These are phyloP conservation scores for Strobilomyces confusus DNA, from an alignment of 768 basidiomycete genomes.

Conservation along the genomic window DNA sequence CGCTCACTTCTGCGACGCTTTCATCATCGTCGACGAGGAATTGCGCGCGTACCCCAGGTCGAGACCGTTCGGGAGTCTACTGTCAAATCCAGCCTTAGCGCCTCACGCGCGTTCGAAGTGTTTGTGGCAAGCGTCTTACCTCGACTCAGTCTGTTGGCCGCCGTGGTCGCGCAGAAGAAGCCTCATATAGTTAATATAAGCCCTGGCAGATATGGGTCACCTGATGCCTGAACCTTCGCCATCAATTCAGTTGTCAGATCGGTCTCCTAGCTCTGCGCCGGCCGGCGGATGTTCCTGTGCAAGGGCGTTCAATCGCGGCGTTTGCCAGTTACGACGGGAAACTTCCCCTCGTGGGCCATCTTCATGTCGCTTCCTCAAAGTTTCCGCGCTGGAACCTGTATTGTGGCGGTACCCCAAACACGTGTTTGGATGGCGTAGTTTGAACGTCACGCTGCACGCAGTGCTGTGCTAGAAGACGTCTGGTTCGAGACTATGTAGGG, in stretches of 20 bases:
- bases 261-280: slow-evolving; percentile 7
- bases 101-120: too few relatives aligned
- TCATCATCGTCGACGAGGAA: slow-evolving; percentile 1
- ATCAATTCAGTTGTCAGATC: slow-evolving; percentile 2
- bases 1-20: slow-evolving; percentile 8
- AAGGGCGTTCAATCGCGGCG: neutral
- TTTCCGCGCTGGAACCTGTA: slow-evolving; percentile 7
- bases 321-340: neutral
- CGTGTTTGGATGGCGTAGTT: neutral
- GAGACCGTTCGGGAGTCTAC: slow-evolving; percentile 2
- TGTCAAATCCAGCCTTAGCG: neutral
- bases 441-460: neutral
- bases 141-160: neutral
- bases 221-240: neutral
- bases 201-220: neutral
- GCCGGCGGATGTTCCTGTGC: neutral
- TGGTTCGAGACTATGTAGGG: too few relatives aligned
- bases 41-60: neutral
- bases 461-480: too few relatives aligned
- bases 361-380: neutral
- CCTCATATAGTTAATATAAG: neutral
- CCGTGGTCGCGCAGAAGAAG: neutral
- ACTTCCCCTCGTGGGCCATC: slow-evolving; percentile 4
- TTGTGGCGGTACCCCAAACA: slow-evolving; percentile 8
- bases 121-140: neutral